Percentiles rank a stretch among this genome's conserved stretches.
Evolutionary conservation across 179 eudicot species (phyloP).

Genomic region (Heliamphora pulchella): DNA sequence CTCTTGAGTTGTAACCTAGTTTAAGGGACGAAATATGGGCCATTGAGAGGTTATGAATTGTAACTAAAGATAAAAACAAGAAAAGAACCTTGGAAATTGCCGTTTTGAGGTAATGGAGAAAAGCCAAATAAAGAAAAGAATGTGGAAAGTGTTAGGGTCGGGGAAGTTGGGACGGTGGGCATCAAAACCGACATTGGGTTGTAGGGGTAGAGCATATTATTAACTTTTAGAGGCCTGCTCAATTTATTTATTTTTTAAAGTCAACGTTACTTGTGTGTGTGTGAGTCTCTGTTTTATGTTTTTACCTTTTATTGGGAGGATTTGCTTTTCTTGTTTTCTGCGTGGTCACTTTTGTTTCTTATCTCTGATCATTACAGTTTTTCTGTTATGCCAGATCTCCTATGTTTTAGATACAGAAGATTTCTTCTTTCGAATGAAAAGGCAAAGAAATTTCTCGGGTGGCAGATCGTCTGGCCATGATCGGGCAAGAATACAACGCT

Average conservation of each 20-base stretch:
- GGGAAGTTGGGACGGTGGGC: background rate
- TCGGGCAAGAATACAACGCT: constrained; percentile 40
- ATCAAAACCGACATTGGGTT: background rate
- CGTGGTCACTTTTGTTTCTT: background rate
- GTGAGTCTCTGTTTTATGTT: background rate
- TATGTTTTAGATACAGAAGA: constrained; percentile 89
- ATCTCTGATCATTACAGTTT: constrained; percentile 11
- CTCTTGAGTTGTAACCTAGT: background rate
- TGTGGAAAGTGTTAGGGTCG: background rate
- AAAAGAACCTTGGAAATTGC: background rate
- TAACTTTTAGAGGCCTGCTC: background rate
- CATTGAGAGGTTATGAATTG: background rate
- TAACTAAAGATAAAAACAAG: background rate
- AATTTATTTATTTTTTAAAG: no score
- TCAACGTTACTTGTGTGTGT: no score
- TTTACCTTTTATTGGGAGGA: background rate
- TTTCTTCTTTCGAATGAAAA: constrained; percentile 49
- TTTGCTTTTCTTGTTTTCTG: background rate
- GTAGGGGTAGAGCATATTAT: no score
- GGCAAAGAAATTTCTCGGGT: constrained; percentile 25
- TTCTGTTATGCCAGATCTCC: constrained; percentile 60
- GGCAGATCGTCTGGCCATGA: constrained; percentile 20
- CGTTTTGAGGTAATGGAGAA: background rate
- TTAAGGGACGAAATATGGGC: background rate
- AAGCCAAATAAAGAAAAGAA: background rate